Base-by-base conservation (phyloP, 176 grass and related monocot genomes). In the Cenchrus americanus region DNA sequence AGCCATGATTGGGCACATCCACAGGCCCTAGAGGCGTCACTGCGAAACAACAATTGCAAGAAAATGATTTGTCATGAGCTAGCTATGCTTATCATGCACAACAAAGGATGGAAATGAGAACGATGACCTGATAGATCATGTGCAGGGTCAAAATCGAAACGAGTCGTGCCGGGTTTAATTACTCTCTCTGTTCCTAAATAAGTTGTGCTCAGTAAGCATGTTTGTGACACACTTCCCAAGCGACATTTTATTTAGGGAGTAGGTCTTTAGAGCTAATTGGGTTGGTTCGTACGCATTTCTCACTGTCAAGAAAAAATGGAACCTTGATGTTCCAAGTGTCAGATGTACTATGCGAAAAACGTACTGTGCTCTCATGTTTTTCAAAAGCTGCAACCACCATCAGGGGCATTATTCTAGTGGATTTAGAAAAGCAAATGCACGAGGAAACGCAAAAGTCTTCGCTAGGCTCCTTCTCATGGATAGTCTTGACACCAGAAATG, bases 1-100 rank as follows among this genome's bases (percentile, higher is more conserved):
- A 48, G 65, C 19, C 44, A 71, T 83, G 73, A 63, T 83, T 62
- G 62, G 78, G 77, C 61, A 37, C 41, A 40, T 81, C 62, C 14
- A n/a, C 58, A 54, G 26, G 8, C 48, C 10, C n/a, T 14, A 69
- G 42, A 37, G 18, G 18, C 68, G 9, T 2, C 34, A 37, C 32
- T 22, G 52, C 52, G 57, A 7, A 40, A 8, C 52, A 58, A 58
- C 47, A 73, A 51, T 72, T 72, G 48, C 48, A 10, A 54, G 78
- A 66, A 50, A 52, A 40, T 48, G 77, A 66, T 52, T 18, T 37
- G 48, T 10, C 77, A n/a, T 49, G 46, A 66, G 26, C 30, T 40
- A 66, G 26, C 30, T 40, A 22, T 19, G 27, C 48, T 79, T 24
- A 49, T 27, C 14, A 10, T 19, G 41, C 22, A 23, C 49, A 18